Evolutionary conservation across 768 basidiomycete species (phyloP).

Genomic region (Boletellus ananas): DNA sequence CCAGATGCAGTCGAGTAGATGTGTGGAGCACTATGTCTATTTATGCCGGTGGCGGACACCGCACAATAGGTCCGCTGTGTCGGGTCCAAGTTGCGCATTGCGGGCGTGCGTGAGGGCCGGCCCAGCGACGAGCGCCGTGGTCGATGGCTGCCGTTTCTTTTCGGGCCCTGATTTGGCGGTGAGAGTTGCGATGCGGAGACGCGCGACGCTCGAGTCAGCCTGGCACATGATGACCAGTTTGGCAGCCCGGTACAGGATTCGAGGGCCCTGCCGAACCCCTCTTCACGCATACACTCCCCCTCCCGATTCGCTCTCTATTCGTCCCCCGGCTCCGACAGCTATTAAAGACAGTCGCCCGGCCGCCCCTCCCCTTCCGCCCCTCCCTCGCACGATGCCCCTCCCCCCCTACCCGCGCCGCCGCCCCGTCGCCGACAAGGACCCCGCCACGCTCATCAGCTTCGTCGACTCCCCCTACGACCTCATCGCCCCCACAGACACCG

Average conservation of each 20-base stretch:
- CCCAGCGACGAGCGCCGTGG: neutral
- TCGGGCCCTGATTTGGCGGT: no score
- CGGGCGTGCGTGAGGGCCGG: slow-evolving; percentile 16
- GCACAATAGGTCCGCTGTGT: slow-evolving; percentile 22
- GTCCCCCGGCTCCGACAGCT: slow-evolving; percentile 32
- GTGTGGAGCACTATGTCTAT: slow-evolving; percentile 13
- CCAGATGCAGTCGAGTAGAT: no score
- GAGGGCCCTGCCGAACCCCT: slow-evolving; percentile 39
- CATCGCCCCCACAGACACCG: slow-evolving; percentile 26
- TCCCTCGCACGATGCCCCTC: slow-evolving; percentile 41
- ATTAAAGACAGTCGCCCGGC: slow-evolving; percentile 33
- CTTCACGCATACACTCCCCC: slow-evolving; percentile 26
- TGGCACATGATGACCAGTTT: slow-evolving; percentile 37
- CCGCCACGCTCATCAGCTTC: slow-evolving; percentile 26
- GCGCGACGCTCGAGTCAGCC: slow-evolving; percentile 35
- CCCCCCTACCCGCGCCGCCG: slow-evolving; percentile 23
- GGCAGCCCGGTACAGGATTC: slow-evolving; percentile 31
- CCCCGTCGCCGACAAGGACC: slow-evolving; percentile 29
- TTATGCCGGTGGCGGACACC: slow-evolving; percentile 28
- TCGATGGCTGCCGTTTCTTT: no score
- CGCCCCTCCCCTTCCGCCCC: slow-evolving; percentile 22
- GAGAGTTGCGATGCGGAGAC: no score
- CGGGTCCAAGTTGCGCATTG: slow-evolving; percentile 12
- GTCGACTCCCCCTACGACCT: slow-evolving; percentile 39
- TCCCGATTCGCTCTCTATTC: no score